A percentile compares a stretch with the other conserved stretches of the same genome.
Evolutionary conservation across 2,329 filamentous ascomycete genomes (phyloP).

Genomic region (Sporothrix variecibatus): DNA sequence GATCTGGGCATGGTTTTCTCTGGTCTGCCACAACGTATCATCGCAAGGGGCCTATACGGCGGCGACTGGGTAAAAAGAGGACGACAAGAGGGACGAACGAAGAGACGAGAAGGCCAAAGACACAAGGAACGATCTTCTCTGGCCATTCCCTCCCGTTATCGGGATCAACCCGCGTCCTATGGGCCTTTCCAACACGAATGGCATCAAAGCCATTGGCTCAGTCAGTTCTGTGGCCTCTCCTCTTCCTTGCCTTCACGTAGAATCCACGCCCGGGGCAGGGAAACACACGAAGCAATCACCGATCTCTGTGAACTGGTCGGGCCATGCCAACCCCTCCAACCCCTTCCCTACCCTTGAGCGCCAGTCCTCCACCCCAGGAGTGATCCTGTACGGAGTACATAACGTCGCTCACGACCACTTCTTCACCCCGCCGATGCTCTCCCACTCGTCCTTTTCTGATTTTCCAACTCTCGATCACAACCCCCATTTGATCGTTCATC

Average conservation of each 20-base stretch:
- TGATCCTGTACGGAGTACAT: conserved; percentile 32
- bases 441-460: neutral
- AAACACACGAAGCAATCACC: conserved; percentile 16
- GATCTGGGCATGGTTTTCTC: conserved; percentile 4
- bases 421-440: conserved; percentile 26
- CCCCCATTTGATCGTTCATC: neutral
- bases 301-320: conserved; percentile 1
- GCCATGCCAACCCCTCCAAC: conserved; percentile 7
- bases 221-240: neutral
- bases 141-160: conserved; percentile 26
- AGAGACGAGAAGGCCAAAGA: neutral
- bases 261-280: conserved; percentile 13
- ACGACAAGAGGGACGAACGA: neutral
- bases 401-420: conserved; percentile 30
- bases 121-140: conserved; percentile 23
- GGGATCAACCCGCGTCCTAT: conserved; percentile 28
- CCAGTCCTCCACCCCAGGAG: neutral
- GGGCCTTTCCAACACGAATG: conserved; percentile 23
- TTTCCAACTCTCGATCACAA: conserved; percentile 13
- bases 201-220: conserved; percentile 22
- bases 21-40: conserved; percentile 24
- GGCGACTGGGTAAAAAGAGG: neutral
- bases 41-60: conserved; percentile 12
- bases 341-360: conserved; percentile 1
- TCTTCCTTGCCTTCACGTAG: conserved; percentile 19